Evolutionary conservation across 257 asterid species (phyloP).

Genomic region (Solanum bulbocastanum): DNA sequence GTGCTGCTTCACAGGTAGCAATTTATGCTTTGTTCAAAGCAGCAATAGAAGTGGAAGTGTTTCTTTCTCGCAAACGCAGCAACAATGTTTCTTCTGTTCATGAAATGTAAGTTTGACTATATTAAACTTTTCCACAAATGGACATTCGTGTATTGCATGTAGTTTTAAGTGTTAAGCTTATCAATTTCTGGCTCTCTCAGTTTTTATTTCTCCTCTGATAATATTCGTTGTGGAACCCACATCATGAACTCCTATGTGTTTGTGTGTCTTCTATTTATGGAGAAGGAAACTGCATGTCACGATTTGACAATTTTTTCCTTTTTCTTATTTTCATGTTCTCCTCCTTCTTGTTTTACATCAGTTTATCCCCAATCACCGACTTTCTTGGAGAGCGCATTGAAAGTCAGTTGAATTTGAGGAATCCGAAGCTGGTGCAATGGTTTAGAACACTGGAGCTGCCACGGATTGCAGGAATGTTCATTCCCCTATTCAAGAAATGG

Average conservation of each 20-base stretch:
- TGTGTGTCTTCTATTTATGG: not conserved
- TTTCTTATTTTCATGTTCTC: not conserved
- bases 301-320: not conserved
- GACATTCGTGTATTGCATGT: not conserved
- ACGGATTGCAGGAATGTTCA: slow-evolving; percentile 38
- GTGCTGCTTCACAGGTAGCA: slow-evolving; percentile 43
- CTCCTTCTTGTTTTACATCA: slow-evolving; percentile 23
- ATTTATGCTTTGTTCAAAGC: slow-evolving; percentile 62
- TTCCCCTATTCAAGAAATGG: slow-evolving; percentile 79
- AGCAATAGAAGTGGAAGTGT: slow-evolving; percentile 49
- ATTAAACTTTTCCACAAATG: not conserved
- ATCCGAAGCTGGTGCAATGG: slow-evolving; percentile 54
- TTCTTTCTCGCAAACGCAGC: slow-evolving; percentile 67
- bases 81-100: slow-evolving; percentile 47
- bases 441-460: slow-evolving; percentile 60
- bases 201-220: not conserved
- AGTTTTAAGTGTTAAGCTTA: not conserved
- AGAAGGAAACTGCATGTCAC: not conserved
- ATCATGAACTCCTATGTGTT: not conserved
- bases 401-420: slow-evolving; percentile 37
- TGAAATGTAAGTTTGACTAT: slow-evolving; percentile 45
- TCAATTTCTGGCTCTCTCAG: not conserved
- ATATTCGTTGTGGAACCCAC: not conserved
- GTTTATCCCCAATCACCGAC: slow-evolving; percentile 42
- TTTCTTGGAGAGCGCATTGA: slow-evolving; percentile 44